Conservation (phyloP, 768 basidiomycete species). For the Sporobolomyces roseus region DNA sequence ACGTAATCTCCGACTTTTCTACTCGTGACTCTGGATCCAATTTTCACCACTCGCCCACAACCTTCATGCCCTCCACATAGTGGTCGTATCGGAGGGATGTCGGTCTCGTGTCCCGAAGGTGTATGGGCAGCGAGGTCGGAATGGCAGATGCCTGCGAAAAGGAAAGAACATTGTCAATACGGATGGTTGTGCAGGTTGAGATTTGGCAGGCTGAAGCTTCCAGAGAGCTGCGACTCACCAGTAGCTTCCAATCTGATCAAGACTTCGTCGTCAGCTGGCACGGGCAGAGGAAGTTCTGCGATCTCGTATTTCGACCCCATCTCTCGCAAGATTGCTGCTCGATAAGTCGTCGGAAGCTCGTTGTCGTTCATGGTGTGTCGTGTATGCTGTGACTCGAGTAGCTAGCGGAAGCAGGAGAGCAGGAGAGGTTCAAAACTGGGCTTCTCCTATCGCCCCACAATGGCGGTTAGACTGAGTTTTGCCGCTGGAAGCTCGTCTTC, state of each 20-base stretch:
- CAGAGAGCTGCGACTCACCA: background rate
- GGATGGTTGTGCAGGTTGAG: background rate
- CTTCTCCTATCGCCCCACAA: no score
- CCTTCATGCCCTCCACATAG: conserved; percentile 10
- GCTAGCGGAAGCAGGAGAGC: background rate
- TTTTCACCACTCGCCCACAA: background rate
- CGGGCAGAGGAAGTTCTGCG: background rate
- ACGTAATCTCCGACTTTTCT: background rate
- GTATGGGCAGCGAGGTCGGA: background rate
- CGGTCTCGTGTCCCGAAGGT: background rate
- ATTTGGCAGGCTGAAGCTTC: background rate
- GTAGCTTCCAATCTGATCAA: background rate
- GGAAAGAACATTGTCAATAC: background rate
- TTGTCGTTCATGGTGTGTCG: background rate
- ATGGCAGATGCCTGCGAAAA: conserved; percentile 9
- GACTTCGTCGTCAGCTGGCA: background rate
- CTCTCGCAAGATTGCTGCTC: conserved; percentile 1
- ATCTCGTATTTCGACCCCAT: conserved; percentile 1
- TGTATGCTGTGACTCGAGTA: no score
- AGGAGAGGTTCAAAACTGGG: no score
- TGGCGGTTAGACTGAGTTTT: no score
- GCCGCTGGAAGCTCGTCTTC: no score
- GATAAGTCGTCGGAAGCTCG: background rate
- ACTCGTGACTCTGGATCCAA: background rate
- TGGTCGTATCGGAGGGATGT: conserved; percentile 11